These are phyloP conservation scores for Suhomyces chickasaworum DNA, from an alignment of 1,139 yeast species.

Conservation along the genomic window DNA sequence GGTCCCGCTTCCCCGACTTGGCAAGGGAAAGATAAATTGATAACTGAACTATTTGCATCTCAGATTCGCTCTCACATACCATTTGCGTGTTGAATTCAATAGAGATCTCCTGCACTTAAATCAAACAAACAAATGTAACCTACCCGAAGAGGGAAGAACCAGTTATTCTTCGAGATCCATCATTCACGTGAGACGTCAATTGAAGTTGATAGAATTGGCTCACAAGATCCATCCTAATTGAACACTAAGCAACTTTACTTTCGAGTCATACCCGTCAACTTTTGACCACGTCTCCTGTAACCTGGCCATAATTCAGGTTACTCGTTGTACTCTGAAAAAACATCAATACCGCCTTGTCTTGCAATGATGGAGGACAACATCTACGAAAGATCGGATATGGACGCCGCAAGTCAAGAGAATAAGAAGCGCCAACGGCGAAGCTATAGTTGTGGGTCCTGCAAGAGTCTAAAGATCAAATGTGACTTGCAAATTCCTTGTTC, in stretches of 20 bases:
- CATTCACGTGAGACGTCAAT: background rate
- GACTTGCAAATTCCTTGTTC: conserved; percentile 53
- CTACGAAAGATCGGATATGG: background rate
- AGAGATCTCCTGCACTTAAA: background rate
- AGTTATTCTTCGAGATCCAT: background rate
- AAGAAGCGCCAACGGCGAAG: conserved; percentile 46
- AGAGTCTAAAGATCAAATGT: conserved; percentile 54
- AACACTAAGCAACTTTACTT: background rate
- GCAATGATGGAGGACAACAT: conserved; percentile 5
- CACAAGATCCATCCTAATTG: background rate
- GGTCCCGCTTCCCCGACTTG: too few species aligned
- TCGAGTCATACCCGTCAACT: background rate
- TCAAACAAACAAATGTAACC: background rate
- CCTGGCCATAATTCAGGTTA: background rate
- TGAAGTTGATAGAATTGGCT: background rate
- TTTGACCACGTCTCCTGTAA: background rate
- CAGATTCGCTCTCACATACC: background rate
- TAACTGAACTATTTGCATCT: too few species aligned
- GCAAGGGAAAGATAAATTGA: too few species aligned
- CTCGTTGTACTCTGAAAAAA: background rate
- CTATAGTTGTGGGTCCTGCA: conserved; percentile 61
- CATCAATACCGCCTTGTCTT: background rate
- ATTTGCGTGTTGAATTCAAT: background rate
- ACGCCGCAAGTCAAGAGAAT: conserved; percentile 8
- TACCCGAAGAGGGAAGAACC: background rate